Base-by-base conservation (phyloP, 1,284 basidiomycete species). In the Sanghuangporus sanghuang region DNA sequence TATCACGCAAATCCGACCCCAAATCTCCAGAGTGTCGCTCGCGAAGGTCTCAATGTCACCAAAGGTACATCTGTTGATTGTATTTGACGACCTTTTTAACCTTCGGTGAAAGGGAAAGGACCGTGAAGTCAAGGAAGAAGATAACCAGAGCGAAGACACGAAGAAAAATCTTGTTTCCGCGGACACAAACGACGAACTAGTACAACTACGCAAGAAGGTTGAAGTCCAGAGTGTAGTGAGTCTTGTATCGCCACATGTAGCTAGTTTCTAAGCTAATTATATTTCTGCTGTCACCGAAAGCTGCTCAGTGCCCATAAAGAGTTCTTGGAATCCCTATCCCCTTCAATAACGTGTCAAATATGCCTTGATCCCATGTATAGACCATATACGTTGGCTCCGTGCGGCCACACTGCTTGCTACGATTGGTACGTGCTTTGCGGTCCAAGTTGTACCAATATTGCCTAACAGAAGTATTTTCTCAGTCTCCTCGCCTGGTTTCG, bases 401-500 rank as follows among this genome's bases (percentile, higher is more conserved):
- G 89, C 65, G 89, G 90, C 5, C 90, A 92, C 68, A 76, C 89
- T 49, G 82, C 85, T 3, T 92, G 89, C 70, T 80, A 90, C 65
- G 70, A 48, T 18, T 66, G 65, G 65, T 64, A 18, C 18, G 46
- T 57, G 44, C 14, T 54, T 58, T 38, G 16, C 18, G 2, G 23
- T 9, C 21, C 27, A 42, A 18, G 7, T 44, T 36, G 11, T 16
- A 35, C 14, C 32, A 54, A 52, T 61, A 42, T 21, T 49, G 4
- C 23, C 27, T 53, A 21, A 60, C 9, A 9, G 21, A 46, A 7
- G 21, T 14, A 46, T 16, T 18, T 46, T 49, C 38, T 73, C 35
- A 92, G 89, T 69, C 83, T 92, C 12, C 78, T 89, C n/a, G 77
- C 77, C 36, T 92, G 90, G 89, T 92, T 92, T 71, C 85, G 80